Evolutionary conservation across 495 filamentous ascomycete species (phyloP).

Genomic region (Halenospora varia): DNA sequence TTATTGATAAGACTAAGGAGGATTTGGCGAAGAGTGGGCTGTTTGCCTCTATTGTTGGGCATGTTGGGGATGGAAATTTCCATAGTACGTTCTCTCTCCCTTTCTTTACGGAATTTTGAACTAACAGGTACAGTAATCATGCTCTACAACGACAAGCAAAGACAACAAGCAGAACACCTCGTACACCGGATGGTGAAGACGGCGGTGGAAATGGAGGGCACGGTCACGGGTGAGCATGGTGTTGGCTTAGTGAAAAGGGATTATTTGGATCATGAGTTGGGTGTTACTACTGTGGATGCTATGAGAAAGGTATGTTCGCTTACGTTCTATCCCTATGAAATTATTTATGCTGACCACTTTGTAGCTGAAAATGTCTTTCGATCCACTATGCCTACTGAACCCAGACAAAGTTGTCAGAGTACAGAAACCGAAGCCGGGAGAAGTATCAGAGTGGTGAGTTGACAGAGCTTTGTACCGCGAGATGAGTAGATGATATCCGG

Average conservation of each 20-base stretch:
- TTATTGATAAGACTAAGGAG: conserved; percentile 75
- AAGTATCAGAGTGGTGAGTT: conserved; percentile 49
- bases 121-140: conserved; percentile 50
- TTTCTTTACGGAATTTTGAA: conserved; percentile 12
- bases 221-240: conserved; percentile 80
- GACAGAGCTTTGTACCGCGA: too few relatives aligned
- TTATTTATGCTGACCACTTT: conserved; percentile 13
- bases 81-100: conserved; percentile 50
- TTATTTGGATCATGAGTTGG: conserved; percentile 71
- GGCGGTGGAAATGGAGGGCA: conserved; percentile 78
- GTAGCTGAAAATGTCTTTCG: conserved; percentile 63
- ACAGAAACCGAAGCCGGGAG: conserved; percentile 46
- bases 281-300: conserved; percentile 65
- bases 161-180: conserved; percentile 59
- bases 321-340: neutral
- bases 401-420: conserved; percentile 75
- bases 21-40: conserved; percentile 65
- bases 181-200: conserved; percentile 83
- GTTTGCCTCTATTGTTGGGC: conserved; percentile 70
- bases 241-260: conserved; percentile 79
- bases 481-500: too few relatives aligned
- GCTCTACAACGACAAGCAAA: conserved; percentile 64
- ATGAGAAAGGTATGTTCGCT: conserved; percentile 63
- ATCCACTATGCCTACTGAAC: conserved; percentile 74
- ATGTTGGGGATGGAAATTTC: conserved; percentile 84